Base-by-base conservation (phyloP, 441 rosid genomes). In the Mallotus repandus region DNA sequence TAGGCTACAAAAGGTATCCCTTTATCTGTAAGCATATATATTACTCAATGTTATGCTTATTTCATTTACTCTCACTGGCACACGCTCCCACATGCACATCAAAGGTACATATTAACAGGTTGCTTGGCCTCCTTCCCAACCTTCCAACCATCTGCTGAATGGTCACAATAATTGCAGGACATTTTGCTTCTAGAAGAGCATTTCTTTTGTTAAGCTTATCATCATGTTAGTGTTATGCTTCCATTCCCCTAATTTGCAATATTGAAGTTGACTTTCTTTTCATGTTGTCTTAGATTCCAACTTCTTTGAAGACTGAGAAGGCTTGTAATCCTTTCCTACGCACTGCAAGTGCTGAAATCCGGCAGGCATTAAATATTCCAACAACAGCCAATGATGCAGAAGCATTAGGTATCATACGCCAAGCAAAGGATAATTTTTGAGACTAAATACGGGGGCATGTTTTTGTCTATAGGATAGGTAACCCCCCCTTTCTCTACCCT, bases 261-360 rank as follows among this genome's bases (percentile, higher is more conserved):
- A 43, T 43, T 43, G 46, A 43, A 43, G 46, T 56, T 22, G 12
- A 7, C 25, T 9, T 19, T 56, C 0, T 56, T 19, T 7, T 25
- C 29, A 25, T 25, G 29, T 18, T 71, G 57, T 69, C 48, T 45
- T 79, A 96, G 99, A 84, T 93, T 75, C 99, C 99, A 21, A 92
- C 94, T 0, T 84, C 84, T 32, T 75, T 96, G 16, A 93, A 89
- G 89, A 72, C 84, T 38, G 99, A 96, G 85, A 96, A 96, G 80
- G 88, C 85, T 11, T 93, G 98, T 58, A 96, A 96, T 79, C 99
- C 99, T 2, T 96, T 96, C 84, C 94, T 96, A 35, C 95, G 98
- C 45, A 81, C 89, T 50, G 80, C 89, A 0, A 96, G 90, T 70
- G 54, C 68, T 29, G 98, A 93, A 70, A 93, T 96, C 78, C 84